phyloP scores from a whole-genome alignment of 2,329 filamentous ascomycete species.

The Beauveria rudraprayagi region DNA sequence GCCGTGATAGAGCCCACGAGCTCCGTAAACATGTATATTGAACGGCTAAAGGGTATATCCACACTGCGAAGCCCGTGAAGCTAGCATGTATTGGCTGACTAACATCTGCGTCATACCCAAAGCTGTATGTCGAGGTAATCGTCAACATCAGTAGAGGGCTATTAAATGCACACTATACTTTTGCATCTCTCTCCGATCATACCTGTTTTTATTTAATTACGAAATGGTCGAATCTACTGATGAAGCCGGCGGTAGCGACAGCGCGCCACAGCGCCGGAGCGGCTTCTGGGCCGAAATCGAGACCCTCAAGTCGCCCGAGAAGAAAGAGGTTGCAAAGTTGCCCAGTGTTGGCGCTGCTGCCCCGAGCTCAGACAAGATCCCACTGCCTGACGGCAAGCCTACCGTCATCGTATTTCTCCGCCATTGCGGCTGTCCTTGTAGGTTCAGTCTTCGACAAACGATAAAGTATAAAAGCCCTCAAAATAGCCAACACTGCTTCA shows the following conservation, averaged over 20 bases:
- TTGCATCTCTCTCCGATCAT: not conserved
- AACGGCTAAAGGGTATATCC: conserved; percentile 2
- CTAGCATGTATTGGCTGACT: not conserved
- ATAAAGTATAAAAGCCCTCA: not conserved
- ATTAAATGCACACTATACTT: not conserved
- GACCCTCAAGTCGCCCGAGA: conserved; percentile 32
- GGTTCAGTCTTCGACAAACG: conserved; percentile 16
- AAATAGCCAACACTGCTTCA: not conserved
- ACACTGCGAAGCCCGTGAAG: not conserved
- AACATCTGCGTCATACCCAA: not conserved
- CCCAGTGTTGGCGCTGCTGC: conserved; percentile 48
- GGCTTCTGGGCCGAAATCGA: conserved; percentile 31
- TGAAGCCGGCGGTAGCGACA: not conserved
- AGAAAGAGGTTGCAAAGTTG: conserved; percentile 35
- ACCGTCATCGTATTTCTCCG: conserved; percentile 60
- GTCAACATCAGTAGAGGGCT: not conserved
- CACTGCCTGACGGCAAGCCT: conserved; percentile 46
- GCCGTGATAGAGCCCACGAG: not conserved
- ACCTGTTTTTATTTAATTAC: not conserved
- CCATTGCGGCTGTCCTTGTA: conserved; percentile 69
- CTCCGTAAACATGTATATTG: not conserved
- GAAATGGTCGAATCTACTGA: not conserved
- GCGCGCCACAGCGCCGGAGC: conserved; percentile 7
- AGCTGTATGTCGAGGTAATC: not conserved
- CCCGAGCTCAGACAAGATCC: conserved; percentile 44